Percentiles rank a stretch among this genome's conserved stretches.
Conservation (phyloP, 306 rosid genomes). For the Cucumis melo region DNA sequence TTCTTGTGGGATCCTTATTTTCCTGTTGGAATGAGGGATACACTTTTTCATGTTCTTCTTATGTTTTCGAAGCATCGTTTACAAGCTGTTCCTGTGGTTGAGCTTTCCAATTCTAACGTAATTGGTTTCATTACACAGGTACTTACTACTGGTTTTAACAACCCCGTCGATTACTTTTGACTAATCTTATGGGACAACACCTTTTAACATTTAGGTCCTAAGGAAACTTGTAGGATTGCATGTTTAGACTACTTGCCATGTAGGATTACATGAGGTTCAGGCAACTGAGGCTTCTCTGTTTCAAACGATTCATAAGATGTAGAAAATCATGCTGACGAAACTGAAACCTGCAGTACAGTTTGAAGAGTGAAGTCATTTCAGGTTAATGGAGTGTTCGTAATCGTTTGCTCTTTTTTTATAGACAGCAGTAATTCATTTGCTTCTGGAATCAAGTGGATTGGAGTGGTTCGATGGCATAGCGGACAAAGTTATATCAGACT, state of each 20-base stretch:
- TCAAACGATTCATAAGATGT: too few species aligned
- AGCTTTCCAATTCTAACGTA: constrained; percentile 21
- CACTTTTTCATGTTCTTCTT: constrained; percentile 47
- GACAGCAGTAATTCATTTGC: constrained; percentile 39
- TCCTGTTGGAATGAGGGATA: constrained; percentile 35
- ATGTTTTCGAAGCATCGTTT: constrained; percentile 47
- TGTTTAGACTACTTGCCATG: background rate
- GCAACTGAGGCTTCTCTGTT: too few species aligned
- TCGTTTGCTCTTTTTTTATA: constrained; percentile 16
- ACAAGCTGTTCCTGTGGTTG: constrained; percentile 44
- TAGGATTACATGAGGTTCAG: background rate
- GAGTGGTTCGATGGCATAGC: constrained; percentile 53
- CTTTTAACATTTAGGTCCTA: too few species aligned
- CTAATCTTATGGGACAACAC: too few species aligned
- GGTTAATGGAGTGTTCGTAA: background rate
- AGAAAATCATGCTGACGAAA: too few species aligned
- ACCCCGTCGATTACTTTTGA: too few species aligned
- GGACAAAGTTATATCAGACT: constrained; percentile 28
- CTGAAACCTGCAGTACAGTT: background rate
- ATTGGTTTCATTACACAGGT: constrained; percentile 53
- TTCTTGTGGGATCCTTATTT: constrained; percentile 60
- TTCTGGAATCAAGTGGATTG: constrained; percentile 51
- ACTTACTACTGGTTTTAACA: background rate
- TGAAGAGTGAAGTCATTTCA: background rate
- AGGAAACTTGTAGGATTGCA: too few species aligned